phyloP scores from a whole-genome alignment of 2,329 filamentous ascomycete genomes.

The Fusarium poae region DNA sequence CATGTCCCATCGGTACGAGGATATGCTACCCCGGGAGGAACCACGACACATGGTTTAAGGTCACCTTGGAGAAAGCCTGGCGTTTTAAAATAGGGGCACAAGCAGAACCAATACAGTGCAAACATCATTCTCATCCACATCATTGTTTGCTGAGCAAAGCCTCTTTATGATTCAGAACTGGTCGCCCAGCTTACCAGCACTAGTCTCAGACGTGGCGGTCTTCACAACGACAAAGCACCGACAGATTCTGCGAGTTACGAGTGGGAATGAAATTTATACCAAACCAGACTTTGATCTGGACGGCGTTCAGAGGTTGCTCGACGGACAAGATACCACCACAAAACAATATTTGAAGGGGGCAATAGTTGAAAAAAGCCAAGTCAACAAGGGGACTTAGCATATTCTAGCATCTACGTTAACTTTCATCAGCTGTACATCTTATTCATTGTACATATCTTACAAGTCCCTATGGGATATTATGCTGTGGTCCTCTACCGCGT shows the following conservation, averaged over 20 bases:
- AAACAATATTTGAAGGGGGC: neutral
- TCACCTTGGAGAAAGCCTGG: slow-evolving; percentile 6
- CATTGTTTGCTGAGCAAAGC: slow-evolving; percentile 4
- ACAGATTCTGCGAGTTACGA: slow-evolving; percentile 4
- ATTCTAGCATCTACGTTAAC: slow-evolving; percentile 4
- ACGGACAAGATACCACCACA: slow-evolving; percentile 24
- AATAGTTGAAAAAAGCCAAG: neutral
- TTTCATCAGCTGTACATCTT: slow-evolving; percentile 46
- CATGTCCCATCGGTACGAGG: slow-evolving; percentile 68
- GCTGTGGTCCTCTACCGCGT: slow-evolving; percentile 21
- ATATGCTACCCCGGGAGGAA: slow-evolving; percentile 66
- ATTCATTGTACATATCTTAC: slow-evolving; percentile 56
- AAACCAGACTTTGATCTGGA: slow-evolving; percentile 8
- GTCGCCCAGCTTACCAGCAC: neutral
- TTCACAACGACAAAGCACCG: neutral
- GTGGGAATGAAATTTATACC: slow-evolving; percentile 3
- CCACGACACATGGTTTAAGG: slow-evolving; percentile 60
- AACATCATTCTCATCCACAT: slow-evolving; percentile 17
- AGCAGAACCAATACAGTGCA: slow-evolving; percentile 24
- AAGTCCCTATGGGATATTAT: slow-evolving; percentile 46
- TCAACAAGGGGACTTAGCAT: neutral
- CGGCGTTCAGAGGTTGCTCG: slow-evolving; percentile 17
- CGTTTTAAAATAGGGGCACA: slow-evolving; percentile 21
- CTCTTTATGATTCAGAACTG: slow-evolving; percentile 13
- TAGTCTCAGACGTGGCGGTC: neutral